A percentile compares a stretch with the other conserved stretches of the same genome.
Conservation (phyloP, 441 rosid genomes). For the Sinapis alba region DNA sequence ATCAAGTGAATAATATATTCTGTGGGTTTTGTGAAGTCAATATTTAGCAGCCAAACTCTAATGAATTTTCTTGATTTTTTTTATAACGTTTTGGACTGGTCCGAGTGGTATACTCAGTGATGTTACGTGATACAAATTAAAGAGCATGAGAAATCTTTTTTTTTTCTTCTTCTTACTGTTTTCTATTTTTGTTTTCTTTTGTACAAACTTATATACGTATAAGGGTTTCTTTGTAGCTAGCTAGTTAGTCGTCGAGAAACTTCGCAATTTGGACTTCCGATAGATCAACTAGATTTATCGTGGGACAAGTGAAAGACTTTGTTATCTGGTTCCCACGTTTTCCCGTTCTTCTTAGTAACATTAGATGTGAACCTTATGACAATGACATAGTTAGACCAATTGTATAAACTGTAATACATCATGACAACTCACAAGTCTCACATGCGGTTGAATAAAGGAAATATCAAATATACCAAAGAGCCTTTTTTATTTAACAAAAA, state of each 20-base stretch:
- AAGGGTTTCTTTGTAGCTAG: background rate
- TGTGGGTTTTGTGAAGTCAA: background rate
- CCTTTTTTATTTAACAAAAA: background rate
- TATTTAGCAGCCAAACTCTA: slow-evolving; percentile 1
- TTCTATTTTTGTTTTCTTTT: background rate
- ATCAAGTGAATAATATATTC: background rate
- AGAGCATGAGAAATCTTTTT: background rate
- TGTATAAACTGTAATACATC: background rate
- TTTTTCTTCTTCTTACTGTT: background rate
- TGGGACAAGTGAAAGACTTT: background rate
- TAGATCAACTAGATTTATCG: no score
- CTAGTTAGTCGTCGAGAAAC: background rate
- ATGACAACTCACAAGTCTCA: no score
- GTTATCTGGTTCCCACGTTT: slow-evolving; percentile 18
- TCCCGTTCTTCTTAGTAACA: background rate
- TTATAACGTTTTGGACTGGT: background rate
- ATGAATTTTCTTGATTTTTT: background rate
- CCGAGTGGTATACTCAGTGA: background rate
- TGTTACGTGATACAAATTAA: background rate
- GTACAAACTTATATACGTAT: background rate
- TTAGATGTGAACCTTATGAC: background rate
- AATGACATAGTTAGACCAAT: background rate
- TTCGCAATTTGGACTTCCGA: background rate
- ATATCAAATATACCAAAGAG: background rate
- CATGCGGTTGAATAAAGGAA: background rate